Evolutionary conservation across 495 filamentous ascomycete species (phyloP).

Genomic region (Neurospora sp.): DNA sequence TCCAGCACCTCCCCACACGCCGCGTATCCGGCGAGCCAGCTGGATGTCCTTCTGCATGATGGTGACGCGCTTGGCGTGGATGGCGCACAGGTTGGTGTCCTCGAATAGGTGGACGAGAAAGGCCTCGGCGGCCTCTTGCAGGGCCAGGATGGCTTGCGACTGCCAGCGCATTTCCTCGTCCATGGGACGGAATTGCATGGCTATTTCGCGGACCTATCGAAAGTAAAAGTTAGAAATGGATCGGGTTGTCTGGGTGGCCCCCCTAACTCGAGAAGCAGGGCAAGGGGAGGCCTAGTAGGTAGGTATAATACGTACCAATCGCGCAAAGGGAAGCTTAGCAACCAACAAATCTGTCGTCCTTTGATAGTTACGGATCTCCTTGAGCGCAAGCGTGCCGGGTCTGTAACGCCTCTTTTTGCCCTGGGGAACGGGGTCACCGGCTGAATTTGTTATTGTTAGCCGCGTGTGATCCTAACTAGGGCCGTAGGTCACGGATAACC

Average conservation of each 20-base stretch:
- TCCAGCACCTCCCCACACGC: constrained; percentile 42
- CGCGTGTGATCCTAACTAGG: neutral
- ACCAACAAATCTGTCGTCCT: constrained; percentile 69
- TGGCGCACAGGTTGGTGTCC: constrained; percentile 89
- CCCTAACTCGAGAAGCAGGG: neutral
- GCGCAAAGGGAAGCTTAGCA: constrained; percentile 73
- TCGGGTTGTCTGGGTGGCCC: neutral
- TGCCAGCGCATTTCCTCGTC: constrained; percentile 74
- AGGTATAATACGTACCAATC: constrained; percentile 49
- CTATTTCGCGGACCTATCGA: constrained; percentile 72
- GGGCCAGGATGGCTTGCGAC: constrained; percentile 76
- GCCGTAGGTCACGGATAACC: neutral
- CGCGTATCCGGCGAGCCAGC: constrained; percentile 73
- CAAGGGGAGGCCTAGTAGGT: too few relatives aligned
- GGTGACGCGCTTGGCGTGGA: constrained; percentile 92
- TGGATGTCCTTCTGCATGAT: constrained; percentile 98
- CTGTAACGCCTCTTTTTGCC: constrained; percentile 60
- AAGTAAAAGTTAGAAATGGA: neutral
- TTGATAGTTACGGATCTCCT: constrained; percentile 82
- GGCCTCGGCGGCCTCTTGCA: constrained; percentile 88
- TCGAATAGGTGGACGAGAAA: constrained; percentile 93
- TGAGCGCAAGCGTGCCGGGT: constrained; percentile 75
- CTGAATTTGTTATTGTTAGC: constrained; percentile 26
- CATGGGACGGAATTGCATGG: constrained; percentile 40
- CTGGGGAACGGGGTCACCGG: constrained; percentile 60